Evolutionary conservation across 108 stramenopile species (phyloP).

Genomic region (Fragilariopsis cylindrus): DNA sequence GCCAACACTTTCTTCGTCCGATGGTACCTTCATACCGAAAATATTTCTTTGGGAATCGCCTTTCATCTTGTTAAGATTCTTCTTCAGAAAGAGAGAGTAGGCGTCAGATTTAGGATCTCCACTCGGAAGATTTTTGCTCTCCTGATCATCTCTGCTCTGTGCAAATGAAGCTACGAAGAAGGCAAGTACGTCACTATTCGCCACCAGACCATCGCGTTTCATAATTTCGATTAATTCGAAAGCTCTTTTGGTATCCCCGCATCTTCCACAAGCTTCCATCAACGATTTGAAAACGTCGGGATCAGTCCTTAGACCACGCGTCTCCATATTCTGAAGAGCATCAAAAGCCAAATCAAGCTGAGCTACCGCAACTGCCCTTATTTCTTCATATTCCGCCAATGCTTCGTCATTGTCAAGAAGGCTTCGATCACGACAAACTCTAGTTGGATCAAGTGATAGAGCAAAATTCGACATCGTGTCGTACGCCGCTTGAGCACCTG

Average conservation of each 20-base stretch:
- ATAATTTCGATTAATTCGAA: conserved; percentile 76
- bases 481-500: conserved; percentile 28
- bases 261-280: conserved; percentile 86
- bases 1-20: conserved; percentile 19
- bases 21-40: conserved; percentile 13
- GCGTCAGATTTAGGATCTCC: conserved; percentile 27
- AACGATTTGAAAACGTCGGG: conserved; percentile 71
- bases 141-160: conserved; percentile 16
- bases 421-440: conserved; percentile 5
- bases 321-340: conserved; percentile 63
- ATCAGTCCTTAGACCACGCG: conserved; percentile 60
- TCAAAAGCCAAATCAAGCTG: conserved; percentile 85
- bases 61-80: conserved; percentile 22
- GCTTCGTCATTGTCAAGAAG: conserved; percentile 40
- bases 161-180: conserved; percentile 77
- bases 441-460: background rate
- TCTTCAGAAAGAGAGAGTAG: conserved; percentile 35
- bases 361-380: conserved; percentile 74
- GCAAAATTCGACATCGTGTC: conserved; percentile 25
- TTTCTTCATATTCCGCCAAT: conserved; percentile 62
- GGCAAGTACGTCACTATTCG: conserved; percentile 68
- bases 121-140: background rate
- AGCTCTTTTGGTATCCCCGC: conserved; percentile 76
- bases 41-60: conserved; percentile 20
- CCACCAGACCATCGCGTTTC: conserved; percentile 67